Evolutionary conservation across 2,329 filamentous ascomycete species (phyloP).

Genomic region (Pyricularia sp.): DNA sequence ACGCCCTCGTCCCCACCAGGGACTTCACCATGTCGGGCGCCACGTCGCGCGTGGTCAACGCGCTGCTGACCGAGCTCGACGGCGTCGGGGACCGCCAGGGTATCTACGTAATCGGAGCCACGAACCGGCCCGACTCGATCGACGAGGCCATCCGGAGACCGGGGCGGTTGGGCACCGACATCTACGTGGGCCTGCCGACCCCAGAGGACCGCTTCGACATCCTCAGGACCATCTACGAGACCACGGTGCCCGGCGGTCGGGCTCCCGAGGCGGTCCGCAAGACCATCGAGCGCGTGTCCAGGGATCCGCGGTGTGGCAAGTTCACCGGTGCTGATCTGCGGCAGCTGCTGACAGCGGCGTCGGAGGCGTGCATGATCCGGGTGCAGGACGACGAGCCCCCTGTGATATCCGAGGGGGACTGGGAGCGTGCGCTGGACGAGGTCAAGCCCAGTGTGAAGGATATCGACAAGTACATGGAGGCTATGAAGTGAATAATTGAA

Average conservation of each 20-base stretch:
- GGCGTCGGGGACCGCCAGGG: conserved; percentile 71
- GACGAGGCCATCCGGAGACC: conserved; percentile 91
- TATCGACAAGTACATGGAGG: conserved; percentile 27
- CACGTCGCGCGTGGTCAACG: conserved; percentile 84
- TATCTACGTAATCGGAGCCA: conserved; percentile 91
- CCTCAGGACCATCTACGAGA: conserved; percentile 55
- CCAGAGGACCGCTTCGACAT: conserved; percentile 74
- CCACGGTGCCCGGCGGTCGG: conserved; percentile 25
- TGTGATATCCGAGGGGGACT: conserved; percentile 32
- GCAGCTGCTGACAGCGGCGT: conserved; percentile 34
- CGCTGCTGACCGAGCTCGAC: conserved; percentile 87
- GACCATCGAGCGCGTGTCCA: conserved; percentile 41
- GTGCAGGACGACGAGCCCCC: conserved; percentile 15
- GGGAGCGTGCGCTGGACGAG: conserved; percentile 40
- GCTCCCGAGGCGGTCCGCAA: conserved; percentile 16
- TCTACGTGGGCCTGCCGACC: conserved; percentile 76
- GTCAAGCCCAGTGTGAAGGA: conserved; percentile 41
- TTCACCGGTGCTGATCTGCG: conserved; percentile 65
- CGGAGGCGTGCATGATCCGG: conserved; percentile 27
- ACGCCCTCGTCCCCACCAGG: conserved; percentile 73
- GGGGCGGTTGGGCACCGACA: conserved; percentile 66
- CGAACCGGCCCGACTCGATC: conserved; percentile 93
- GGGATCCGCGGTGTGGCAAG: conserved; percentile 56
- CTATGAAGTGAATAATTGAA: not conserved
- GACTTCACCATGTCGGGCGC: conserved; percentile 51